phyloP scores from a whole-genome alignment of 768 basidiomycete genomes.

The Podaxis carcinomalis region DNA sequence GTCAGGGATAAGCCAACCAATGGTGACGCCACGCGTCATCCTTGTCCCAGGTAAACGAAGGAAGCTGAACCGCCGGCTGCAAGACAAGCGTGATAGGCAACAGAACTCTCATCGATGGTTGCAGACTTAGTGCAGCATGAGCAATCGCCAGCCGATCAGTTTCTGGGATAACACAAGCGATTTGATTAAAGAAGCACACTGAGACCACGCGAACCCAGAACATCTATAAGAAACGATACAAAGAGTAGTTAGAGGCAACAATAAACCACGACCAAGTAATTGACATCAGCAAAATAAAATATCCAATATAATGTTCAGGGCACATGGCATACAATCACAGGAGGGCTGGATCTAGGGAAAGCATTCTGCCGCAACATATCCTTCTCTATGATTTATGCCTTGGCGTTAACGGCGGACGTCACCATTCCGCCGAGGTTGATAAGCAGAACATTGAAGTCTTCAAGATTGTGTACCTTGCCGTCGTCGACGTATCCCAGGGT shows the following conservation, averaged over 20 bases:
- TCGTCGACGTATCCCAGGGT: neutral
- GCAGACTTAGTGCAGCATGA: neutral
- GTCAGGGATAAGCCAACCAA: neutral
- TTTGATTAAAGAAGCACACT: neutral
- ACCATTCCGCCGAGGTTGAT: conserved; percentile 4
- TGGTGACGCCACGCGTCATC: neutral
- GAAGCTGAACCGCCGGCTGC: neutral
- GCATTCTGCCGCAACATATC: neutral
- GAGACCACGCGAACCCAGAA: neutral
- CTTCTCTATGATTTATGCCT: neutral
- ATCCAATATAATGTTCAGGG: neutral
- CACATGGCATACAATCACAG: neutral
- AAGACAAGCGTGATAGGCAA: neutral
- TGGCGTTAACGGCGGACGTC: neutral
- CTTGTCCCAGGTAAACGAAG: neutral
- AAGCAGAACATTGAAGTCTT: neutral
- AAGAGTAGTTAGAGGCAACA: neutral
- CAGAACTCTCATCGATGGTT: neutral
- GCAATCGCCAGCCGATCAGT: neutral
- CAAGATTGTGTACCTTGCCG: conserved; percentile 5
- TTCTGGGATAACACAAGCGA: too few relatives aligned
- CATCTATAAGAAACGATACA: neutral
- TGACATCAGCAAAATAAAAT: neutral
- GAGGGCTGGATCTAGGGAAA: neutral
- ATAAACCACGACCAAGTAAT: neutral